phyloP scores from a whole-genome alignment of 371 early-diverging fungal genomes.

The Gilbertella persicaria region DNA sequence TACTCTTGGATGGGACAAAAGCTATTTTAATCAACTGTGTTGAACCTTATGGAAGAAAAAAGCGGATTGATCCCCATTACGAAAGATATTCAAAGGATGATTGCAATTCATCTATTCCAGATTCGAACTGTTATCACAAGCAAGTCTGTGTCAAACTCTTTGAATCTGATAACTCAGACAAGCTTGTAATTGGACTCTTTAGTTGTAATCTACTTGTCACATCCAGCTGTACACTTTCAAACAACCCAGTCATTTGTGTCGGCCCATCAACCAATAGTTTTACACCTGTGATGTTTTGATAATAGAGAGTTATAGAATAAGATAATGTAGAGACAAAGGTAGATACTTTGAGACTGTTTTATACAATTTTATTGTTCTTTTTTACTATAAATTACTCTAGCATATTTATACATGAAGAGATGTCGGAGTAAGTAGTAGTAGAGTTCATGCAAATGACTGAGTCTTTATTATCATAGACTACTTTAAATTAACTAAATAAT shows the following conservation, averaged over 20 bases:
- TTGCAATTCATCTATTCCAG: conserved; percentile 10
- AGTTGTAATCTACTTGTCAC: conserved; percentile 18
- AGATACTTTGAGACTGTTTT: too few species aligned
- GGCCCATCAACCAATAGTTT: conserved; percentile 11
- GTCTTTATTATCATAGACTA: too few species aligned
- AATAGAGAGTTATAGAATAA: too few species aligned
- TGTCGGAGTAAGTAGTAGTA: too few species aligned
- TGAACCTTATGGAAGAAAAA: conserved; percentile 17
- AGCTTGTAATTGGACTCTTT: conserved; percentile 13
- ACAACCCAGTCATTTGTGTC: conserved; percentile 6
- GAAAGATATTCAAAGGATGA: conserved; percentile 17
- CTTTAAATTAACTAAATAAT: too few species aligned
- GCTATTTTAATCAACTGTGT: conserved; percentile 19
- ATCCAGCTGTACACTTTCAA: conserved; percentile 14
- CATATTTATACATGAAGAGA: too few species aligned
- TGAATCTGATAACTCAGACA: conserved; percentile 3
- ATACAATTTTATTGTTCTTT: too few species aligned
- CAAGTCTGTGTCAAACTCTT: conserved; percentile 10
- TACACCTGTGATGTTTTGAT: too few species aligned
- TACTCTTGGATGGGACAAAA: conserved; percentile 14
- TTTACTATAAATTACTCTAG: too few species aligned
- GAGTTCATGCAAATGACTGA: too few species aligned
- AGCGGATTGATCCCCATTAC: conserved; percentile 7
- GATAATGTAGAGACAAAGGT: too few species aligned
- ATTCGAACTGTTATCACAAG: not conserved